Percentiles rank a stretch among this genome's conserved stretches.
These are phyloP conservation scores for Wickerhamiella azyma DNA, from an alignment of 805 yeast genomes.

Conservation along the genomic window DNA sequence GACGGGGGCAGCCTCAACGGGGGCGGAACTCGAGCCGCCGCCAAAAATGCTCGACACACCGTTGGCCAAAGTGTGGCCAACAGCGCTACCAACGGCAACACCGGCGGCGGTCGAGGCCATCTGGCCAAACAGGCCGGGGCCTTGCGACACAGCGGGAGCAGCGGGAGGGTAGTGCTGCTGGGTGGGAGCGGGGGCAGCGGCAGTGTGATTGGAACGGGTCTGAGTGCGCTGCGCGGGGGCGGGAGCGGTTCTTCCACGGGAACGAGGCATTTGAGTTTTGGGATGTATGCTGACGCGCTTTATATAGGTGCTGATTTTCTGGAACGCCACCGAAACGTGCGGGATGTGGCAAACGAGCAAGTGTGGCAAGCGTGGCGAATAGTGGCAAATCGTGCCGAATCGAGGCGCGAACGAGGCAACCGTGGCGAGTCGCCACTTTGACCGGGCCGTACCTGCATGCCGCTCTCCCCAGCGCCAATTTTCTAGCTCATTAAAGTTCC, in stretches of 20 bases:
- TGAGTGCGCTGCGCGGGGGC: conserved; percentile 16
- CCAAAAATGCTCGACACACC: conserved; percentile 84
- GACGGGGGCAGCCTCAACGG: conserved; percentile 34
- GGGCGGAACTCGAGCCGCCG: conserved; percentile 42
- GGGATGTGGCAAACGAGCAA: not conserved
- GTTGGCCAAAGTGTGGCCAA: conserved; percentile 94
- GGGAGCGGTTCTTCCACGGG: conserved; percentile 33
- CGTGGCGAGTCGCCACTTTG: no score
- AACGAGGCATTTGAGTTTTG: conserved; percentile 21
- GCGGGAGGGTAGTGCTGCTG: conserved; percentile 27
- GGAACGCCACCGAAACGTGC: conserved; percentile 3
- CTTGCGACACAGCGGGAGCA: conserved; percentile 35
- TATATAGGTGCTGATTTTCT: conserved; percentile 2
- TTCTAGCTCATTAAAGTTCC: no score
- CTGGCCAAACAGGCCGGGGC: conserved; percentile 84
- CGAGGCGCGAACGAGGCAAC: no score
- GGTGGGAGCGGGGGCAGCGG: conserved; percentile 48
- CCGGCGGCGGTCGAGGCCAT: conserved; percentile 99
- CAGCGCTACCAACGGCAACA: conserved; percentile 96
- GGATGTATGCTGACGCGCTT: not conserved
- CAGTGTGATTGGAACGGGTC: conserved; percentile 23
- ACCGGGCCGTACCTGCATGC: no score
- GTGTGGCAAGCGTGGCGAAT: not conserved
- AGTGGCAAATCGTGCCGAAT: no score
- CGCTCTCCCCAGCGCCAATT: no score